Evolutionary conservation across 2,329 filamentous ascomycete species (phyloP).

Genomic region (Berkeleyomyces rouxiae): DNA sequence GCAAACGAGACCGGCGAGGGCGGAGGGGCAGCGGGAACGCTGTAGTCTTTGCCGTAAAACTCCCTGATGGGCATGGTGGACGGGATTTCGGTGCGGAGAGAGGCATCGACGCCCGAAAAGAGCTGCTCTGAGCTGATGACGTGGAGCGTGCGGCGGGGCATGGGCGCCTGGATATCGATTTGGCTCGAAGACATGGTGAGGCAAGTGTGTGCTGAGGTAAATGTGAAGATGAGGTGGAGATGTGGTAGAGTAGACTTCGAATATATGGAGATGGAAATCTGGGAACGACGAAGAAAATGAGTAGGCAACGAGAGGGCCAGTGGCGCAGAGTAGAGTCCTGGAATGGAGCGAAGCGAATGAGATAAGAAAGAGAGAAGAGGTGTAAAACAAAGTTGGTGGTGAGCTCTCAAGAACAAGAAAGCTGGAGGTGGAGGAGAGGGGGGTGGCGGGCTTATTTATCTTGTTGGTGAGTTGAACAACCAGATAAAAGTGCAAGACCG

Average conservation of each 20-base stretch:
- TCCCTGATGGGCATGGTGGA: constrained; percentile 27
- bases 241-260: background rate
- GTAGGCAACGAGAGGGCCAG: background rate
- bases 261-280: background rate
- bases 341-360: background rate
- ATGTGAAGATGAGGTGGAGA: background rate
- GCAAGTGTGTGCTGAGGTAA: background rate
- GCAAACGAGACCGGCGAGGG: constrained; percentile 46
- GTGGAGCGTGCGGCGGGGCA: constrained; percentile 29
- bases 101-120: constrained; percentile 36
- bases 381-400: background rate
- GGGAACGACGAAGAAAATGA: background rate
- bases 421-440: background rate
- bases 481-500: background rate
- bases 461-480: background rate
- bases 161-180: constrained; percentile 28
- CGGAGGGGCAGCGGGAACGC: constrained; percentile 47
- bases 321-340: background rate
- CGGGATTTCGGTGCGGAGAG: constrained; percentile 27
- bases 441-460: background rate
- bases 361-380: background rate
- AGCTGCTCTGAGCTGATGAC: constrained; percentile 34
- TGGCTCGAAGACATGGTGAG: background rate
- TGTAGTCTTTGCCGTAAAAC: constrained; percentile 43
- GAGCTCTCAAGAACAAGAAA: background rate